Percentiles rank a stretch among this genome's conserved stretches.
These are phyloP conservation scores for Coemansia sp. DNA, from an alignment of 192 early-diverging fungal genomes.

Conservation along the genomic window DNA sequence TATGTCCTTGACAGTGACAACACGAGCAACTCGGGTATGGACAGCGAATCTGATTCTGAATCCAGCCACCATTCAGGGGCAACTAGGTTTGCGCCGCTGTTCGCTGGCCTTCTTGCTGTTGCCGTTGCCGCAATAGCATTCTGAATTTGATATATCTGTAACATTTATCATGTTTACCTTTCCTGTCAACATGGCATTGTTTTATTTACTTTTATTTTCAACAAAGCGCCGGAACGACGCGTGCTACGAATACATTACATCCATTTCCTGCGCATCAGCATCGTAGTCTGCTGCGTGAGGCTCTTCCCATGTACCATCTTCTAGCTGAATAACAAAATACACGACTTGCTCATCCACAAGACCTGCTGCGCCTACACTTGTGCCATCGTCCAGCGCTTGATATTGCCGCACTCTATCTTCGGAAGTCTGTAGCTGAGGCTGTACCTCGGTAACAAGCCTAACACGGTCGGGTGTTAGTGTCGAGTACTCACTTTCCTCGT, in stretches of 20 bases:
- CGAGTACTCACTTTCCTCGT: slow-evolving; percentile 19
- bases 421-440: background rate
- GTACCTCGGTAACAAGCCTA: slow-evolving; percentile 19
- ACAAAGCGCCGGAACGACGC: background rate
- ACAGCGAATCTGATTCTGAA: background rate
- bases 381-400: slow-evolving; percentile 18
- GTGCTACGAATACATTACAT: slow-evolving; percentile 8
- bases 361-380: slow-evolving; percentile 10
- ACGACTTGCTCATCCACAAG: slow-evolving; percentile 29
- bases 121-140: background rate
- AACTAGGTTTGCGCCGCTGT: slow-evolving; percentile 3
- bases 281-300: slow-evolving; percentile 33
- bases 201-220: background rate
- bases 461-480: slow-evolving; percentile 10
- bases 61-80: background rate
- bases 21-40: background rate
- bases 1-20: slow-evolving; percentile 25
- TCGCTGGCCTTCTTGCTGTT: slow-evolving; percentile 5
- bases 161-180: background rate
- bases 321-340: slow-evolving; percentile 26
- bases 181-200: no score
- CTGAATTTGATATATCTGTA: background rate
- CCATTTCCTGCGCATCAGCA: slow-evolving; percentile 37
- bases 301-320: slow-evolving; percentile 43
- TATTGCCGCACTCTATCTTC: slow-evolving; percentile 7